Conservation (phyloP, 2,329 filamentous ascomycete species). For the Beauveria sp. region DNA sequence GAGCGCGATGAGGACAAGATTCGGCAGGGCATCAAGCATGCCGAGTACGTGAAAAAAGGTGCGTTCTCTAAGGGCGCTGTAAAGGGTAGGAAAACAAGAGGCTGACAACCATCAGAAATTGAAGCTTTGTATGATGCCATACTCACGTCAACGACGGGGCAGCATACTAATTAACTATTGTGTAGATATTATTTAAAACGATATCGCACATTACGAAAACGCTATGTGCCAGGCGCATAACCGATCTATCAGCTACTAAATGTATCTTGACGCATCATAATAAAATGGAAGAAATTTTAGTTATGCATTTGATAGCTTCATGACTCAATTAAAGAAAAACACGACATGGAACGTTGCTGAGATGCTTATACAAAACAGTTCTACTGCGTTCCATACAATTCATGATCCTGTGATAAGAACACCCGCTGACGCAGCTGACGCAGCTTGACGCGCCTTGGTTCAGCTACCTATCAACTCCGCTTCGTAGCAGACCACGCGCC, state of each 20-base stretch:
- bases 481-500: constrained; percentile 90
- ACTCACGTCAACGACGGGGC: not conserved
- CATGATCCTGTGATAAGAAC: not conserved
- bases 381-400: not conserved
- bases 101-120: constrained; percentile 53
- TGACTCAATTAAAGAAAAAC: not conserved
- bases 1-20: constrained; percentile 70
- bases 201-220: constrained; percentile 76
- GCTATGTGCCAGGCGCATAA: constrained; percentile 52
- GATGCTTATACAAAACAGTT: not conserved
- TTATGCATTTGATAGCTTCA: not conserved
- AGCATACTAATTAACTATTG: not conserved
- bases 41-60: constrained; percentile 91
- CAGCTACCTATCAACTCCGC: constrained; percentile 19
- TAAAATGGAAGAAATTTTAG: not conserved
- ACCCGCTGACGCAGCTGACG: not conserved
- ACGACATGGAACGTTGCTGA: not conserved
- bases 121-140: constrained; percentile 71
- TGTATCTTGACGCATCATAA: not conserved
- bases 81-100: not conserved
- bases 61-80: constrained; percentile 10
- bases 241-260: not conserved
- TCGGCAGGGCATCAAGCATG: constrained; percentile 62
- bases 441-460: not conserved
- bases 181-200: constrained; percentile 82